Conservation (phyloP, 1,284 basidiomycete genomes). For the Heterobasidion irregulare region DNA sequence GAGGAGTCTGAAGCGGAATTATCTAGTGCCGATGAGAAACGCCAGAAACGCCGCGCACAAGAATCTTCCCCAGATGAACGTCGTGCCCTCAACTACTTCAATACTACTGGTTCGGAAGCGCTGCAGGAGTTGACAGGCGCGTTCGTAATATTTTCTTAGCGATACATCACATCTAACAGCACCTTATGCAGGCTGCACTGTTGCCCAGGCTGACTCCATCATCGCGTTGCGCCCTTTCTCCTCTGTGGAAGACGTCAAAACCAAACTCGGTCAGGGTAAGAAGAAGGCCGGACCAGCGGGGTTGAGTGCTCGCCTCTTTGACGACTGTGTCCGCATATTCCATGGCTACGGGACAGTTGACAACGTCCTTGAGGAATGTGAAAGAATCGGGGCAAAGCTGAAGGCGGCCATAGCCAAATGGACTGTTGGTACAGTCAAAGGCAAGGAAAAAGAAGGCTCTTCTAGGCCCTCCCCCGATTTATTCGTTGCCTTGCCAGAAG, state of each 20-base stretch:
- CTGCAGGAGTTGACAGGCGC: slow-evolving; percentile 87
- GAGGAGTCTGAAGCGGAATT: slow-evolving; percentile 44
- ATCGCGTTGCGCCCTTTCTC: slow-evolving; percentile 77
- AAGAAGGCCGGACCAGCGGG: slow-evolving; percentile 78
- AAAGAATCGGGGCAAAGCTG: slow-evolving; percentile 70
- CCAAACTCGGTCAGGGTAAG: slow-evolving; percentile 73
- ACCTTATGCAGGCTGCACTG: slow-evolving; percentile 59
- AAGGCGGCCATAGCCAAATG: slow-evolving; percentile 72
- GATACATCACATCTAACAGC: not conserved
- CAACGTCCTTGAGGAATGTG: slow-evolving; percentile 82
- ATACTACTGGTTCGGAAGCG: slow-evolving; percentile 61
- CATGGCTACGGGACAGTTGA: slow-evolving; percentile 90
- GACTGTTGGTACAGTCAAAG: slow-evolving; percentile 40
- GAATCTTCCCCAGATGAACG: slow-evolving; percentile 27
- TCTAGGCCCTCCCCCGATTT: slow-evolving; percentile 13
- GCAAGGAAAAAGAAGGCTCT: slow-evolving; percentile 21
- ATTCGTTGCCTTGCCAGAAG: slow-evolving; percentile 21
- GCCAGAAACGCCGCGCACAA: slow-evolving; percentile 7
- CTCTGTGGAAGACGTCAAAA: slow-evolving; percentile 71
- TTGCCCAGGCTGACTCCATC: slow-evolving; percentile 78
- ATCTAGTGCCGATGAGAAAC: slow-evolving; percentile 17
- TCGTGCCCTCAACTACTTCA: slow-evolving; percentile 80
- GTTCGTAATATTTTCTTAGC: slow-evolving; percentile 15
- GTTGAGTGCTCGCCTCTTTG: slow-evolving; percentile 85
- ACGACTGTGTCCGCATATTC: slow-evolving; percentile 85